Conservation (phyloP, 2,329 filamentous ascomycete species). For the Aspergillus awamori region DNA sequence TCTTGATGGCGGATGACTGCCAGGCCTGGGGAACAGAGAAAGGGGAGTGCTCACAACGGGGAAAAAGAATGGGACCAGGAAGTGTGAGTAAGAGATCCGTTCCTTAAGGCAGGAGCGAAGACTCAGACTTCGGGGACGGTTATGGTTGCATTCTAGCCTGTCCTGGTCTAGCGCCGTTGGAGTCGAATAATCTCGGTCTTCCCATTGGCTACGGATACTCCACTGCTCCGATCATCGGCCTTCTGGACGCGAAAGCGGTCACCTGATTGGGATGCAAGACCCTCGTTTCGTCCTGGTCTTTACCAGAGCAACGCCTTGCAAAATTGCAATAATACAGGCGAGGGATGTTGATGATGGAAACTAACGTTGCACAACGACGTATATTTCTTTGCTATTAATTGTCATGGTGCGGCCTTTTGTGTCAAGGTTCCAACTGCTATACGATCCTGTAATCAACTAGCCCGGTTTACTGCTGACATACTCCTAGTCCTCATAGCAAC, state of each 20-base stretch:
- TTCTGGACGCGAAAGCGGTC: constrained; percentile 7
- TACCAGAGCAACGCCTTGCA: background rate
- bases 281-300: background rate
- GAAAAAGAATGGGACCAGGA: constrained; percentile 22
- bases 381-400: background rate
- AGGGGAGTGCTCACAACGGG: constrained; percentile 12
- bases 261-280: constrained; percentile 19
- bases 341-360: background rate
- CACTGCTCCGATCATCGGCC: constrained; percentile 37
- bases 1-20: constrained; percentile 41
- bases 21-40: constrained; percentile 34
- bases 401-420: background rate
- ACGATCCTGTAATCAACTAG: background rate
- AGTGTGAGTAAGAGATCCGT: constrained; percentile 25
- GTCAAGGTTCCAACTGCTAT: background rate
- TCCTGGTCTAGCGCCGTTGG: constrained; percentile 19
- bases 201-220: constrained; percentile 29
- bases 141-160: constrained; percentile 11
- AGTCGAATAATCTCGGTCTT: constrained; percentile 28
- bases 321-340: background rate
- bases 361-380: background rate
- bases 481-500: background rate
- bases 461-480: background rate
- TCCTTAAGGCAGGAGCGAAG: constrained; percentile 28
- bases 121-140: constrained; percentile 19